Evolutionary conservation across 345 rosid species (phyloP), one percentile per base, ranked within the genome.

Genomic region (Melastoma malabathricum): DNA sequence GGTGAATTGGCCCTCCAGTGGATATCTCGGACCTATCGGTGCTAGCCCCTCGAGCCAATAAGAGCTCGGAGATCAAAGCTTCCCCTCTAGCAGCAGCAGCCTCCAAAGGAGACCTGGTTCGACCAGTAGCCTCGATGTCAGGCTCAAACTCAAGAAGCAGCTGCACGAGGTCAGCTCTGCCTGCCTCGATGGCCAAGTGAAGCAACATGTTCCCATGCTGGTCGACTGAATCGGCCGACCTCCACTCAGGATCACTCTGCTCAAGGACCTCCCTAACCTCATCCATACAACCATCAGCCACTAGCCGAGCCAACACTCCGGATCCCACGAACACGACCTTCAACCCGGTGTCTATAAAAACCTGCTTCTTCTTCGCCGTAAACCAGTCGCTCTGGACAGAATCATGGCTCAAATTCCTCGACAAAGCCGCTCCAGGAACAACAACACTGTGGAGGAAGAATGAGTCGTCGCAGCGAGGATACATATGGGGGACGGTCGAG

Each of bases 381-480:
- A 82, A 82, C 78, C 81, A 82, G 31, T 82, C 90, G 44, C 13
- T 51, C 3, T 81, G 89, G 8, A 76, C 79, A 6, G 66, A 50
- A 6, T 61, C 58, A 3, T 83, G 69, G n/a, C 60, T 17, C 0
- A 68, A 49, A 3, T 69, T 75, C 59, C 64, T 78, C 39, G 58
- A 20, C 0, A 12, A 8, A 34, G 41, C 41, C 0, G 83, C 84
- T 0, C 83, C 81, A 3, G 81, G 90, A 47, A 71, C 85, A 46
- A 82, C 85, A 18, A 76, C 76, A 52, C 85, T 82, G 46, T 76
- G 79, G 39, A 82, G 56, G 38, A 76, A 77, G 69, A 82, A 76
- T 10, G 63, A 50, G 51, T 79, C 90, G 2, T 72, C 72, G 5
- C 61, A 43, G 41, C 43, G 68, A 46, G 89, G 82, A 25, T 65